Evolutionary conservation across 768 basidiomycete species (phyloP).

Genomic region (Rhizopogon rudus): DNA sequence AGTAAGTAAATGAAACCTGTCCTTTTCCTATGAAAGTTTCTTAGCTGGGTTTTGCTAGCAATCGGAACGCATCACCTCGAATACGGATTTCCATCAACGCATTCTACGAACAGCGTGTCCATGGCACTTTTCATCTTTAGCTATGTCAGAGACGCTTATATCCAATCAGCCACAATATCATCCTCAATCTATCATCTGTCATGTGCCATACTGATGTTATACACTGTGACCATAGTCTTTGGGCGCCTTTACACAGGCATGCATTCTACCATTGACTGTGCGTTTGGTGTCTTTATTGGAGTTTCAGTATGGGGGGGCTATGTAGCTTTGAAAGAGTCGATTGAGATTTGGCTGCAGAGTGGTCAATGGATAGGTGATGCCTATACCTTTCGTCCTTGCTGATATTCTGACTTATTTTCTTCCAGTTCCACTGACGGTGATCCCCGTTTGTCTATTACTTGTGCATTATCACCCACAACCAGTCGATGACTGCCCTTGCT

Average conservation of each 20-base stretch:
- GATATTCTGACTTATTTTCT: slow-evolving; percentile 10
- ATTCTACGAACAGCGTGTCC: slow-evolving; percentile 87
- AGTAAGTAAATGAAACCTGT: slow-evolving; percentile 42
- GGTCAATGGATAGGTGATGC: slow-evolving; percentile 31
- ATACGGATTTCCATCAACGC: slow-evolving; percentile 95
- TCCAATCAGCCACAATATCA: slow-evolving; percentile 37
- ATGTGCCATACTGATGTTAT: slow-evolving; percentile 44
- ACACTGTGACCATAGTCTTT: slow-evolving; percentile 69
- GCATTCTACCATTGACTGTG: slow-evolving; percentile 81
- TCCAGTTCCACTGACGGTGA: slow-evolving; percentile 53
- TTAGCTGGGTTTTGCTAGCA: slow-evolving; percentile 34
- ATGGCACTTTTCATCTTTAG: slow-evolving; percentile 79
- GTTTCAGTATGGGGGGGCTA: slow-evolving; percentile 54
- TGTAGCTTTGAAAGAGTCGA: slow-evolving; percentile 22
- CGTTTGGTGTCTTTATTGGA: slow-evolving; percentile 60
- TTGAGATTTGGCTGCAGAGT: slow-evolving; percentile 41
- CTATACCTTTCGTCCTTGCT: slow-evolving; percentile 7
- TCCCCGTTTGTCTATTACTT: slow-evolving; percentile 61
- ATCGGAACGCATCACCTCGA: slow-evolving; percentile 81
- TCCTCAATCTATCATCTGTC: slow-evolving; percentile 36
- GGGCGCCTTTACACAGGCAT: slow-evolving; percentile 84
- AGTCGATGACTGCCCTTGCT: slow-evolving; percentile 96
- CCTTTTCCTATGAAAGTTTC: background rate
- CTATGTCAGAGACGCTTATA: slow-evolving; percentile 48
- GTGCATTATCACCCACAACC: slow-evolving; percentile 93